Evolutionary conservation across 805 yeast species (phyloP), one percentile per base, ranked within the genome.

Genomic region (Wickerhamomyces chaumierensis): DNA sequence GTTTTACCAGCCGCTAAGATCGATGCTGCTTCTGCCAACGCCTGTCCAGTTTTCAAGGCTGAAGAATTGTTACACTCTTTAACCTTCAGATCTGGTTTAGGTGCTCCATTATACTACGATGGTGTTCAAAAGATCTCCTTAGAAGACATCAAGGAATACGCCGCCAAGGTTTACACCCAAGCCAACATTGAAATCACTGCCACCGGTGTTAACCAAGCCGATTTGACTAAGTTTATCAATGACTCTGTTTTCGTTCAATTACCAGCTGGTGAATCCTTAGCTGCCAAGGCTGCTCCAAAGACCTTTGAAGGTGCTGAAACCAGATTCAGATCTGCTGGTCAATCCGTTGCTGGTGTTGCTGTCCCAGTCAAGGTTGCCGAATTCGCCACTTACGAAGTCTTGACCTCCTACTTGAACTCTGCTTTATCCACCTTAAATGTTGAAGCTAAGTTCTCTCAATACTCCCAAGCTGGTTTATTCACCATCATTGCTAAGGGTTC

Each of bases 61-160:
- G 60, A 77, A 45, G 96, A 87, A 64, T 73, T 77, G 49, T 74
- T 86, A 57, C 90, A 84, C 66, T 75, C 76, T 51, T 65, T 78
- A 43, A 75, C 94, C 37, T 92, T 82, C 77, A 83, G 92, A 71
- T 68, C 63, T 44, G 96, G 95, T 39, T 75, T 84, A 54, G 96
- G 96, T 55, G 75, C 80, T 63, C 81, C 95, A 47, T 69, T 85
- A 53, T 71, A 71, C 60, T 84, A 73, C 58, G 81, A 82, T 60
- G 82, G 84, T 44, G 70, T 72, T 47, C 61, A 70, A 47, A 64
- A 68, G 51, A 66, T 76, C 49, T 45, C 79, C 28, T 52, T 74
- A 39, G 86, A 78, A 39, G 86, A 81, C 43, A 69, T 92, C 55
- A 68, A 72, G 51, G 60, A 60, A 34, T 84, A 67, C 58, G 88